phyloP scores from a whole-genome alignment of 192 early-diverging fungal species.

The Rhizophagus prolifer region DNA sequence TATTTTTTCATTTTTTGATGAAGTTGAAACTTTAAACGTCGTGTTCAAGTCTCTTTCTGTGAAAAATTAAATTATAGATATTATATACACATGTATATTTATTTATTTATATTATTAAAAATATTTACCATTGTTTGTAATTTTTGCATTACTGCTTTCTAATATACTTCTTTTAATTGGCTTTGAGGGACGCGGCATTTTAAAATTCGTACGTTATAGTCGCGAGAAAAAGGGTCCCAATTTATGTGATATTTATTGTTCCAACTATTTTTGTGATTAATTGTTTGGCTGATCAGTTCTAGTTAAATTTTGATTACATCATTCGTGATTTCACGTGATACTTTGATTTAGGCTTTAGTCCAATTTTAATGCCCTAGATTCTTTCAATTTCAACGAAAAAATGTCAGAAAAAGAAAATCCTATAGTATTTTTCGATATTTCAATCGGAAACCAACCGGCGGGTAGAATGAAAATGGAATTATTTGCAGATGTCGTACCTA shows the following conservation, averaged over 20 bases:
- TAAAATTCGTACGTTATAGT: background rate
- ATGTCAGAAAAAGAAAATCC: constrained; percentile 19
- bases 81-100: background rate
- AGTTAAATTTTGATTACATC: no score
- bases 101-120: background rate
- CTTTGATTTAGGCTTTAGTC: no score
- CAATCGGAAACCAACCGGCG: constrained; percentile 64
- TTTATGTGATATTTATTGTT: no score
- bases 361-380: no score
- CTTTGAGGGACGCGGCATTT: background rate
- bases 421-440: constrained; percentile 73
- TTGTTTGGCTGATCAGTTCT: no score
- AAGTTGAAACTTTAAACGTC: background rate
- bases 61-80: background rate
- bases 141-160: background rate
- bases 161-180: background rate
- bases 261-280: no score
- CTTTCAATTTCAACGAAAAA: no score
- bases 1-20: background rate
- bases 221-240: background rate
- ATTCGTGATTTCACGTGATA: no score
- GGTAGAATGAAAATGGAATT: constrained; percentile 73
- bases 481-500: constrained; percentile 70
- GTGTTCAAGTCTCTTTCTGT: background rate
- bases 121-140: background rate